Evolutionary conservation across 2,329 filamentous ascomycete genomes (phyloP).

Genomic region (Rutstroemia sp.): DNA sequence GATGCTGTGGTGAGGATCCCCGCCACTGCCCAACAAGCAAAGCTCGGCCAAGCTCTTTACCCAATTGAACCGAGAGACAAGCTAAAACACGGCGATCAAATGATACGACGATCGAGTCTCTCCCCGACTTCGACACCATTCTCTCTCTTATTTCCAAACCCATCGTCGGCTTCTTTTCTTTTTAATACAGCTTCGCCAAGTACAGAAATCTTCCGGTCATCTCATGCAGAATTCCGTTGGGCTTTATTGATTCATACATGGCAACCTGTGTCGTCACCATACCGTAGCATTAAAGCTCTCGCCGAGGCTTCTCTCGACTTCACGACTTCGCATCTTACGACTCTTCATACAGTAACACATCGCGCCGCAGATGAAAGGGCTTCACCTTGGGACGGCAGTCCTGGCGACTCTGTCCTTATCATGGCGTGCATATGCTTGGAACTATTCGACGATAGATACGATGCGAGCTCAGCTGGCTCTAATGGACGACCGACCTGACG

Average conservation of each 20-base stretch:
- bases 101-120: not conserved
- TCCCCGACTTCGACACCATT: not conserved
- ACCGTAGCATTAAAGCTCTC: slow-evolving; percentile 9
- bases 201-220: too few species aligned
- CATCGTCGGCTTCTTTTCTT: not conserved
- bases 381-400: slow-evolving; percentile 18
- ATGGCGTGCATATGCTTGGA: slow-evolving; percentile 38
- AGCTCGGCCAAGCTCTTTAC: not conserved
- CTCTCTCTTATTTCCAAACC: not conserved
- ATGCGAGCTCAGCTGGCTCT: slow-evolving; percentile 60
- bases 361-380: slow-evolving; percentile 18
- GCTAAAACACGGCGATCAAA: not conserved
- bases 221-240: too few species aligned
- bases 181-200: not conserved
- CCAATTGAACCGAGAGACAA: not conserved
- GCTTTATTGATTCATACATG: not conserved
- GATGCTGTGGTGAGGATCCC: not conserved
- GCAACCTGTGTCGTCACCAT: slow-evolving; percentile 4
- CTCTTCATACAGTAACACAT: not conserved
- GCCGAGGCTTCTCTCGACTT: not conserved
- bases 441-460: slow-evolving; percentile 54
- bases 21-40: not conserved
- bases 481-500: slow-evolving; percentile 64
- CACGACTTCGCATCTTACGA: slow-evolving; percentile 8
- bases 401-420: slow-evolving; percentile 34